Conservation (phyloP, 768 basidiomycete genomes). For the Collybia mongolica region DNA sequence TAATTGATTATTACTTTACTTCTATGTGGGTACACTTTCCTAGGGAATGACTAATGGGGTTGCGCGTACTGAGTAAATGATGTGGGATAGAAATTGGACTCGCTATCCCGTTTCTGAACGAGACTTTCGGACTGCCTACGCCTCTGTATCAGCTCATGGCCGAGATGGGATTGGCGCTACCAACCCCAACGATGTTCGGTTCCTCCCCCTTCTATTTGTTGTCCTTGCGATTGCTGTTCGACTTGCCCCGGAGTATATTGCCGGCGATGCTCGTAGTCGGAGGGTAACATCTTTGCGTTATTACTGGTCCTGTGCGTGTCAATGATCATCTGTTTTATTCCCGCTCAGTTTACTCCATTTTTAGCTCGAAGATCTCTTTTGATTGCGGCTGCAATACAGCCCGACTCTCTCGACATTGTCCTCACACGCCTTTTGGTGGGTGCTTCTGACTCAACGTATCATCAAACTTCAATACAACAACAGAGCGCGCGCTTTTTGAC, state of each 20-base stretch:
- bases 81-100: slow-evolving; percentile 75
- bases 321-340: not conserved
- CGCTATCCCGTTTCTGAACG: slow-evolving; percentile 88
- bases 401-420: slow-evolving; percentile 91
- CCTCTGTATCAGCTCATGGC: slow-evolving; percentile 61
- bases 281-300: slow-evolving; percentile 83
- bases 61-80: slow-evolving; percentile 3
- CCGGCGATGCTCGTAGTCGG: slow-evolving; percentile 72
- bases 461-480: slow-evolving; percentile 34
- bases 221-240: slow-evolving; percentile 86
- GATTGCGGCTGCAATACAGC: slow-evolving; percentile 91
- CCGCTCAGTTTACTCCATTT: slow-evolving; percentile 9
- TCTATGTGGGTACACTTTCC: slow-evolving; percentile 46
- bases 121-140: slow-evolving; percentile 74
- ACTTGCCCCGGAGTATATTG: slow-evolving; percentile 82
- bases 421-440: slow-evolving; percentile 85
- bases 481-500: slow-evolving; percentile 60
- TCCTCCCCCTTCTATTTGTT: slow-evolving; percentile 90
- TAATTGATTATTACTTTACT: slow-evolving; percentile 81
- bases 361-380: slow-evolving; percentile 84
- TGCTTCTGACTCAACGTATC: slow-evolving; percentile 28
- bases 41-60: not conserved
- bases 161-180: slow-evolving; percentile 57
- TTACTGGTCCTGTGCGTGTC: slow-evolving; percentile 88
- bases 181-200: slow-evolving; percentile 76